Conservation (phyloP, 2,329 filamentous ascomycete species). For the Ophiosphaerella korrae region DNA sequence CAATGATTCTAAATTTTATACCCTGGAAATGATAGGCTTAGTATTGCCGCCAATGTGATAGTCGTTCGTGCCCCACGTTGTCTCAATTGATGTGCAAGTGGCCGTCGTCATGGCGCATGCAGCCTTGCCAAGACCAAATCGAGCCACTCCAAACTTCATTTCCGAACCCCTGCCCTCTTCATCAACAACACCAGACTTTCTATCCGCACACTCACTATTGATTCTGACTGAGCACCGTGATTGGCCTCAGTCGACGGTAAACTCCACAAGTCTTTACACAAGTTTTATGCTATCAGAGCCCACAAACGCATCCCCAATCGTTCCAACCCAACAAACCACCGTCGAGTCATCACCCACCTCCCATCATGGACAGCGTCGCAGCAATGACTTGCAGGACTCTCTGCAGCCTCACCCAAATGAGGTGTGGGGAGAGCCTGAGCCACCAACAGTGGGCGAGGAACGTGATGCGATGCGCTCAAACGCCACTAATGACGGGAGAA, state of each 20-base stretch:
- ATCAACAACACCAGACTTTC: slow-evolving; percentile 18
- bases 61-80: slow-evolving; percentile 16
- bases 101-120: slow-evolving; percentile 19
- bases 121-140: slow-evolving; percentile 15
- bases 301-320: slow-evolving; percentile 56
- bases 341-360: slow-evolving; percentile 46
- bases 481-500: slow-evolving; percentile 13
- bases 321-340: slow-evolving; percentile 47
- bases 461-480: slow-evolving; percentile 29
- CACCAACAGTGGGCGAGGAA: slow-evolving; percentile 19
- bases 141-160: slow-evolving; percentile 17
- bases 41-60: neutral
- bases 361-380: slow-evolving; percentile 64
- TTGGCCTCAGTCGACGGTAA: slow-evolving; percentile 61
- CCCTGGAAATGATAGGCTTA: no score
- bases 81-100: slow-evolving; percentile 8
- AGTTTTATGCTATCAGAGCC: slow-evolving; percentile 71
- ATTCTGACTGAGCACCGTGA: slow-evolving; percentile 44
- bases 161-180: neutral
- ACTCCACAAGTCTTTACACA: slow-evolving; percentile 39
- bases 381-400: slow-evolving; percentile 53
- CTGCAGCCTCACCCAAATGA: slow-evolving; percentile 46
- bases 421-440: slow-evolving; percentile 35
- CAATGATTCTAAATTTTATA: no score
- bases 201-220: slow-evolving; percentile 24